Percentiles rank a stretch among this genome's conserved stretches.
These are phyloP conservation scores for Cucurbita argyrosperma DNA, from an alignment of 306 rosid genomes.

Conservation along the genomic window DNA sequence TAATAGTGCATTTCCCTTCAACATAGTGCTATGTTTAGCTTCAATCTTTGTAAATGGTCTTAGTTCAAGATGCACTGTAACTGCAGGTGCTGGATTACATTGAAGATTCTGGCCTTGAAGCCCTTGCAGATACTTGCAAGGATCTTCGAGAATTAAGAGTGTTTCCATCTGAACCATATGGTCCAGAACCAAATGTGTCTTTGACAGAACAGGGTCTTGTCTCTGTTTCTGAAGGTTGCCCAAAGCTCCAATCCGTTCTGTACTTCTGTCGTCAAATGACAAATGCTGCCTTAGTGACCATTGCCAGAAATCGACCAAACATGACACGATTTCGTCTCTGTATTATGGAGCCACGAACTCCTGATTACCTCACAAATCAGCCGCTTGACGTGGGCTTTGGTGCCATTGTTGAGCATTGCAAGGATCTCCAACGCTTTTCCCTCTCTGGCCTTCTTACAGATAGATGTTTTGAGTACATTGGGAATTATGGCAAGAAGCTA, in stretches of 20 bases:
- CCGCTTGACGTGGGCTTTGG: slow-evolving; percentile 84
- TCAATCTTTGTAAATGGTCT: not conserved
- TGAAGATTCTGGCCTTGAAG: slow-evolving; percentile 77
- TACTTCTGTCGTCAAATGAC: slow-evolving; percentile 95
- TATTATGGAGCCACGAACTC: slow-evolving; percentile 66
- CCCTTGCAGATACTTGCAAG: slow-evolving; percentile 68
- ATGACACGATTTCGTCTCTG: slow-evolving; percentile 83
- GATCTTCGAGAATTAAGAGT: slow-evolving; percentile 83
- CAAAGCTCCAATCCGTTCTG: slow-evolving; percentile 85
- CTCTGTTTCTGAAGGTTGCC: slow-evolving; percentile 83
- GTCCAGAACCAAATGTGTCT: slow-evolving; percentile 50
- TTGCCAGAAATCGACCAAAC: slow-evolving; percentile 75
- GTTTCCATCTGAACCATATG: slow-evolving; percentile 80
- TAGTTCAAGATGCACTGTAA: slow-evolving; percentile 2
- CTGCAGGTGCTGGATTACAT: slow-evolving; percentile 83
- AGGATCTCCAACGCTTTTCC: slow-evolving; percentile 73
- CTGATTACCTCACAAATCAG: slow-evolving; percentile 57
- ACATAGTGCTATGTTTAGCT: not conserved
- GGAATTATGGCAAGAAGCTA: slow-evolving; percentile 62
- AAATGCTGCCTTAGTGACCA: slow-evolving; percentile 58
- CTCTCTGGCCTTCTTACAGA: slow-evolving; percentile 83
- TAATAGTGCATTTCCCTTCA: not conserved
- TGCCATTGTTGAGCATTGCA: slow-evolving; percentile 95
- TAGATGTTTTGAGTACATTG: slow-evolving; percentile 66
- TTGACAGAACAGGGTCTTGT: slow-evolving; percentile 86